A percentile compares a stretch with the other conserved stretches of the same genome.
Evolutionary conservation across 2,329 filamentous ascomycete species (phyloP).

Genomic region (Talaromyces sp.): DNA sequence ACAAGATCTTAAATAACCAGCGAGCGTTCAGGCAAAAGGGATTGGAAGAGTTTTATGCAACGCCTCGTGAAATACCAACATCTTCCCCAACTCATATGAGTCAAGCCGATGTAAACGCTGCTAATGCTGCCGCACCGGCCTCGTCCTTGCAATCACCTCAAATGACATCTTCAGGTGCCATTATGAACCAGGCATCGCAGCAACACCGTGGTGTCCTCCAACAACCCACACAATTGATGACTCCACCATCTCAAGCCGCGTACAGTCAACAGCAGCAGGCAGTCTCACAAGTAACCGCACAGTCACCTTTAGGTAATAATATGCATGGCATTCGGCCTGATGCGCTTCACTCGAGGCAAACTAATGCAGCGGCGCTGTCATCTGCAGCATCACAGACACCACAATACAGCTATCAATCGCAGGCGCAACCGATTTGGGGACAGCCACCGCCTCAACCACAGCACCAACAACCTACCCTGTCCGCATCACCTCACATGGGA

Average conservation of each 20-base stretch:
- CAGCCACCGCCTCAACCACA: conserved; percentile 62
- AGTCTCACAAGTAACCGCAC: conserved; percentile 66
- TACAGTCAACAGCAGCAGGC: conserved; percentile 71
- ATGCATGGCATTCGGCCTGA: conserved; percentile 58
- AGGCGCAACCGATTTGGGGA: conserved; percentile 67
- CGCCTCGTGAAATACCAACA: conserved; percentile 72
- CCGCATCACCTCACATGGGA: conserved; percentile 36
- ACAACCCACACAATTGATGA: conserved; percentile 45
- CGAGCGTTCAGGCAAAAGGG: conserved; percentile 76
- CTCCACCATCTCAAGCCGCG: conserved; percentile 49
- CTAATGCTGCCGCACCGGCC: conserved; percentile 29
- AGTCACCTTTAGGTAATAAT: conserved; percentile 70
- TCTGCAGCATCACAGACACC: conserved; percentile 47
- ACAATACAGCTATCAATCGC: conserved; percentile 54
- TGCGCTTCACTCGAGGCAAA: conserved; percentile 65
- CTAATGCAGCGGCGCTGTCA: conserved; percentile 57
- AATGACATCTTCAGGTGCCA: conserved; percentile 27
- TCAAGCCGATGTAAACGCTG: conserved; percentile 30
- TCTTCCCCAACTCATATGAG: conserved; percentile 37
- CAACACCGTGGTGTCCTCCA: conserved; percentile 32
- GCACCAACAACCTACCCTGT: conserved; percentile 41
- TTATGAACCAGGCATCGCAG: conserved; percentile 22
- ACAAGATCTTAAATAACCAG: conserved; percentile 76
- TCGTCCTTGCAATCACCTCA: conserved; percentile 40
- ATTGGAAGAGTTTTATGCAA: conserved; percentile 75